Conservation (phyloP, 2,329 filamentous ascomycete species). For the Nannizziopsis barbatae region DNA sequence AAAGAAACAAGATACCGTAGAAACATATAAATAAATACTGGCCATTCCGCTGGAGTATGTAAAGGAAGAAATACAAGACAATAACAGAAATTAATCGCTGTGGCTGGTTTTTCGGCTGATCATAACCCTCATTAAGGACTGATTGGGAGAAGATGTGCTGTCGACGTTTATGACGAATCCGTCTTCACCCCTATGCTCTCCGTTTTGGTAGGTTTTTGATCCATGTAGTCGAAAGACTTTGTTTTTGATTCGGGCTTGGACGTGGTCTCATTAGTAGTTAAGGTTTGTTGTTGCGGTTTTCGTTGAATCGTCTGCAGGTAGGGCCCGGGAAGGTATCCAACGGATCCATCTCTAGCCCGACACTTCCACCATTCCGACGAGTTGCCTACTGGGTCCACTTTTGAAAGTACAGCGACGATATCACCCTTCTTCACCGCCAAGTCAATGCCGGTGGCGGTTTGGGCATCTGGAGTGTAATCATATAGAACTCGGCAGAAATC, state of each 20-base stretch:
- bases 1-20: too few relatives aligned
- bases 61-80: too few relatives aligned
- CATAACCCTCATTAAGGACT: too few relatives aligned
- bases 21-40: too few relatives aligned
- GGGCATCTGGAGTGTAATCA: conserved; percentile 75
- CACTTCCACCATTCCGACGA: conserved; percentile 97
- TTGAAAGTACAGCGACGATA: conserved; percentile 83
- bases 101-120: too few relatives aligned
- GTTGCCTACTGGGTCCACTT: conserved; percentile 83
- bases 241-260: not conserved
- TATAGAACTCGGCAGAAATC: conserved; percentile 94
- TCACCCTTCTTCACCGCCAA: conserved; percentile 90
- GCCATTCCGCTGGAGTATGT: too few relatives aligned
- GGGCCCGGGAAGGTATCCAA: conserved; percentile 83
- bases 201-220: too few relatives aligned
- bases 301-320: conserved; percentile 71
- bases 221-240: not conserved
- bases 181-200: too few relatives aligned
- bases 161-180: too few relatives aligned
- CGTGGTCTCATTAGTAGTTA: conserved; percentile 25
- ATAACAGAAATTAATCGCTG: too few relatives aligned
- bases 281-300: conserved; percentile 34
- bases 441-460: conserved; percentile 60
- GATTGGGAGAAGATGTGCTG: too few relatives aligned
- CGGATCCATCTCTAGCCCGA: conserved; percentile 73